A percentile compares a stretch with the other conserved stretches of the same genome.
phyloP scores from a whole-genome alignment of 306 rosid genomes.

The Castanea sativa region DNA sequence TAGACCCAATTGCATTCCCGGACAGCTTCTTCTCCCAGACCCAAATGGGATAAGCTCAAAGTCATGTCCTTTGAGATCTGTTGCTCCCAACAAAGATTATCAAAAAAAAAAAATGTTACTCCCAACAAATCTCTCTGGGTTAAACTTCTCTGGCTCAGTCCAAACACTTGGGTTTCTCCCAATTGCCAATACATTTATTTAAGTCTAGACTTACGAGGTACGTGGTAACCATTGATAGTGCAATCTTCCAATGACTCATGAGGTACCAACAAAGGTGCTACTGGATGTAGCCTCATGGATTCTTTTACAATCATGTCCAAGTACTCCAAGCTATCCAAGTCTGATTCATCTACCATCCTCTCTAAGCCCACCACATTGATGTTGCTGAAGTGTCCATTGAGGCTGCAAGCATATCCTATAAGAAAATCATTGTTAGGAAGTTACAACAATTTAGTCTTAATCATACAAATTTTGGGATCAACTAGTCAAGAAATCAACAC shows the following conservation, averaged over 20 bases:
- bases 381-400: slow-evolving; percentile 58
- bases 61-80: not conserved
- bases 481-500: no score
- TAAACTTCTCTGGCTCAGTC: slow-evolving; percentile 2
- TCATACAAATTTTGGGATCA: no score
- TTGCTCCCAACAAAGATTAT: no score
- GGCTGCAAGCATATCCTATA: slow-evolving; percentile 53
- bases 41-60: slow-evolving; percentile 8
- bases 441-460: not conserved
- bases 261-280: slow-evolving; percentile 55
- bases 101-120: not conserved
- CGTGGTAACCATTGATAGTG: slow-evolving; percentile 37
- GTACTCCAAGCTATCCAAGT: slow-evolving; percentile 41
- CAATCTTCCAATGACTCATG: slow-evolving; percentile 51
- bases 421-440: not conserved
- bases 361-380: slow-evolving; percentile 51
- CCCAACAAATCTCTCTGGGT: not conserved
- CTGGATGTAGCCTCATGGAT: slow-evolving; percentile 57
- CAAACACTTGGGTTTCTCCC: slow-evolving; percentile 13
- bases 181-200: slow-evolving; percentile 17
- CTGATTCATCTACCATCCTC: slow-evolving; percentile 59
- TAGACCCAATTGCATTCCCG: slow-evolving; percentile 26
- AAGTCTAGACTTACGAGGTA: slow-evolving; percentile 37
- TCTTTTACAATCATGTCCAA: slow-evolving; percentile 60
- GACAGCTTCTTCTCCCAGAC: slow-evolving; percentile 1